Evolutionary conservation across 441 rosid species (phyloP).

Genomic region (Pelargonium hybrid): DNA sequence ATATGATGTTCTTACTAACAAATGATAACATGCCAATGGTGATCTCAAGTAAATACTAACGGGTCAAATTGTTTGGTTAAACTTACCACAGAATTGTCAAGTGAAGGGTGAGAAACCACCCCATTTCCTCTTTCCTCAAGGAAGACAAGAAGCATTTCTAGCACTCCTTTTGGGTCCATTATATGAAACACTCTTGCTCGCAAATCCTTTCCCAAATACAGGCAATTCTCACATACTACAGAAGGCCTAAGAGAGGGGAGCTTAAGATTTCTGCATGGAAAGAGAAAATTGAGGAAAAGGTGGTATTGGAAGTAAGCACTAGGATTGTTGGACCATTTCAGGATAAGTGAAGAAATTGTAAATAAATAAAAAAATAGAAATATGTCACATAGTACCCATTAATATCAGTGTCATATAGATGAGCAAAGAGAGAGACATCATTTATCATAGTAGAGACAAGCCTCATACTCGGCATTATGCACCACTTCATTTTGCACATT

Average conservation of each 20-base stretch:
- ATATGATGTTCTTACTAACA: not conserved
- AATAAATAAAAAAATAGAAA: not conserved
- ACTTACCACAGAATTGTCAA: slow-evolving; percentile 34
- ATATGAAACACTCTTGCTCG: slow-evolving; percentile 85
- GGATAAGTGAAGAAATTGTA: not conserved
- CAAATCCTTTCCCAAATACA: slow-evolving; percentile 60
- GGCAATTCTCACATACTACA: slow-evolving; percentile 75
- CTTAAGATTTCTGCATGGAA: slow-evolving; percentile 51
- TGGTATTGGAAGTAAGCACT: not conserved
- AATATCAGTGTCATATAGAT: no score
- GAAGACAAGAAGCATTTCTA: slow-evolving; percentile 74
- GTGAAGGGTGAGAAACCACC: slow-evolving; percentile 37
- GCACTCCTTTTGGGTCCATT: slow-evolving; percentile 68
- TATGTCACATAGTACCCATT: not conserved
- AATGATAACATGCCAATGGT: not conserved
- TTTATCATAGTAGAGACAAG: no score
- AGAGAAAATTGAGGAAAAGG: no score
- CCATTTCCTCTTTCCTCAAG: slow-evolving; percentile 57
- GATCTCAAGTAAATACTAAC: not conserved
- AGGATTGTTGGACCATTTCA: no score
- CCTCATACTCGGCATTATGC: no score
- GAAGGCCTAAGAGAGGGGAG: slow-evolving; percentile 74
- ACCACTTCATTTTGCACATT: no score
- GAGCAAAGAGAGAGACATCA: no score
- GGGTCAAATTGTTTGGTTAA: not conserved